Evolutionary conservation across 139 green algal genomes (phyloP), one percentile per base, ranked within the genome.

Genomic region (Coelastrella sp.): DNA sequence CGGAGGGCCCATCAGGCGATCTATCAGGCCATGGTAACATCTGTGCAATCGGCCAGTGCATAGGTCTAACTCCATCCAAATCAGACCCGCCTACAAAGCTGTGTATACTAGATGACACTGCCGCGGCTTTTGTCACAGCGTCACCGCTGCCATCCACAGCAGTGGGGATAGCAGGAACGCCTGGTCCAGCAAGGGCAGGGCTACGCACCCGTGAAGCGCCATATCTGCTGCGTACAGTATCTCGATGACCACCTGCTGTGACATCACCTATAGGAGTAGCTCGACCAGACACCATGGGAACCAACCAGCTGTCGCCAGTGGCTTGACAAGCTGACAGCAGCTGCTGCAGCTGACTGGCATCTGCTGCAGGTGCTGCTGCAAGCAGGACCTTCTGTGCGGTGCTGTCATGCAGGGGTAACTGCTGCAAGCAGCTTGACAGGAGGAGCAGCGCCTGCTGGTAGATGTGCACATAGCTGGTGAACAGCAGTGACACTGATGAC

Each of bases 301-400:
- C 19, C 23, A 40, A 13, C 40, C 25, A 40, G 48, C 21, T 60
- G 37, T 37, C 64, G 53, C 59, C 27, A 48, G 48, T 4, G 32
- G 8, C 57, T 38, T 50, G 45, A 13, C 68, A 64, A 59, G n/a
- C 45, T 34, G 34, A 17, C 32, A 82, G 53, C 23, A 82, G 51
- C 51, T 59, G 75, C 75, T 82, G 75, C 2, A 82, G 53, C 86
- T 85, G 48, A 27, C 5, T 40, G 27, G 83, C 66, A 19, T 74
- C 59, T n/a, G 81, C 51, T 30, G 67, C 83, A 1, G 83, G 89
- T 9, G 90, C 81, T 87, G 90, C 87, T 23, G 94, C 92, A 45
- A 98, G 84, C 85, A 98, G 89, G 35, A 96, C 91, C 40, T 89
- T 89, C 72, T 97, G 93, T 43, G 93, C 89, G 11, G 91, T 94